These are phyloP conservation scores for Sclerotinia spermophila DNA, from an alignment of 2,329 filamentous ascomycete genomes.

Conservation along the genomic window DNA sequence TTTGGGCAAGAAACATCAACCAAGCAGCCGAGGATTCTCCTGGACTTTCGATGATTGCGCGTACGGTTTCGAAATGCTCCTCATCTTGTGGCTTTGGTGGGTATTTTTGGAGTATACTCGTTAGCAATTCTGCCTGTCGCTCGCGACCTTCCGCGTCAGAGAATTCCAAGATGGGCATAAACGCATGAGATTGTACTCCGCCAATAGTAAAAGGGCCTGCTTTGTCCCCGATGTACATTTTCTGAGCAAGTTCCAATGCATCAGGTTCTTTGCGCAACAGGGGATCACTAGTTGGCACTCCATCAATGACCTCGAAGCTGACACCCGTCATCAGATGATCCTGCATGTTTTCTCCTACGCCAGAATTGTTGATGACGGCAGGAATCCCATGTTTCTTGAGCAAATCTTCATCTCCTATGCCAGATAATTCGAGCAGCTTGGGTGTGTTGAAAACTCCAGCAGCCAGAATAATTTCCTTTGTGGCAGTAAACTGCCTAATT, in stretches of 20 bases:
- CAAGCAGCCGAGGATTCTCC: slow-evolving; percentile 13
- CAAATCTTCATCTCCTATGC: slow-evolving; percentile 45
- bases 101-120: not conserved
- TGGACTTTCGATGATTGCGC: slow-evolving; percentile 13
- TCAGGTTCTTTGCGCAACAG: slow-evolving; percentile 19
- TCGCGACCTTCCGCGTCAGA: not conserved
- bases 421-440: slow-evolving; percentile 50
- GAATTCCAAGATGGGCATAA: slow-evolving; percentile 15
- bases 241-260: slow-evolving; percentile 8
- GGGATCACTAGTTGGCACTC: slow-evolving; percentile 8
- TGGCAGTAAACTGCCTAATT: slow-evolving; percentile 22
- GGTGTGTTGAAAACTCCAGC: slow-evolving; percentile 51
- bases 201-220: slow-evolving; percentile 17
- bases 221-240: not conserved
- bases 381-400: slow-evolving; percentile 44
- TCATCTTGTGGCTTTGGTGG: slow-evolving; percentile 11
- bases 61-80: slow-evolving; percentile 5
- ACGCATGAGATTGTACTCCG: slow-evolving; percentile 11
- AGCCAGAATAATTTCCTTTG: slow-evolving; percentile 47
- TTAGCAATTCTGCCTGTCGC: not conserved
- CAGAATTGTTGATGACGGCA: slow-evolving; percentile 43
- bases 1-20: slow-evolving; percentile 14
- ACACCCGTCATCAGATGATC: slow-evolving; percentile 39
- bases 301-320: slow-evolving; percentile 16
- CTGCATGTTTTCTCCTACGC: slow-evolving; percentile 50